A percentile compares a stretch with the other conserved stretches of the same genome.
phyloP scores from a whole-genome alignment of 305 asterid species.

The Fraxinus latifolia region DNA sequence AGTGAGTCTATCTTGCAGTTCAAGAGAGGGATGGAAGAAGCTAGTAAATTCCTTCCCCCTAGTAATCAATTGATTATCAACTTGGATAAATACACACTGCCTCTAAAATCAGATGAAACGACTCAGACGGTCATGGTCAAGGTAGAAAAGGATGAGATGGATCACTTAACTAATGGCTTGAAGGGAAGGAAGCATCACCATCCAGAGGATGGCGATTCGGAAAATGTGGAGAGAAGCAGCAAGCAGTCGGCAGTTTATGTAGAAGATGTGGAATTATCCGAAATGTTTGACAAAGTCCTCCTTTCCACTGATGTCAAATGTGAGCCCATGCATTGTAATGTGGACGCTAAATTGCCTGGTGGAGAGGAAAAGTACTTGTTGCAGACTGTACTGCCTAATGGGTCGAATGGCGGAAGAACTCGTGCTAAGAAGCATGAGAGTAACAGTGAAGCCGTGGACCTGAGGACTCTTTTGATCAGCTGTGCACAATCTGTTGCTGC shows the following conservation, averaged over 20 bases:
- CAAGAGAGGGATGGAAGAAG: conserved; percentile 92
- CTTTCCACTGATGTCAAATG: conserved; percentile 51
- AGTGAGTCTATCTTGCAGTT: conserved; percentile 77
- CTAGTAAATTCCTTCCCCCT: conserved; percentile 74
- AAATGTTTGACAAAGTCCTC: conserved; percentile 75
- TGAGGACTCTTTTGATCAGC: conserved; percentile 67
- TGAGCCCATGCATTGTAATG: conserved; percentile 21
- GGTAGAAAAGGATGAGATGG: conserved; percentile 52
- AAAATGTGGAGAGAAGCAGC: conserved; percentile 63
- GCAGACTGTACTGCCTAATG: conserved; percentile 31
- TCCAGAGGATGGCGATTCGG: conserved; percentile 50
- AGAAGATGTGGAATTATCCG: conserved; percentile 76
- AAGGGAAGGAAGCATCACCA: conserved; percentile 81
- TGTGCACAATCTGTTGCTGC: conserved; percentile 91
- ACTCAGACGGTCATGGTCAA: conserved; percentile 34
- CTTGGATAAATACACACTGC: conserved; percentile 68
- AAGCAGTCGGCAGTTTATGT: conserved; percentile 69
- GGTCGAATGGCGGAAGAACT: conserved; percentile 36
- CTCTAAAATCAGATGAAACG: conserved; percentile 52
- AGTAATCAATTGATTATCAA: conserved; percentile 59
- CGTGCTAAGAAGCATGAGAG: conserved; percentile 46
- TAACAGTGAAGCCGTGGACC: conserved; percentile 62
- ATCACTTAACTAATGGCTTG: conserved; percentile 30
- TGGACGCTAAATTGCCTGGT: conserved; percentile 14
- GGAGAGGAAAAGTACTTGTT: conserved; percentile 19